Base-by-base conservation (phyloP, 306 rosid genomes). In the Cyamopsis tetragonoloba region DNA sequence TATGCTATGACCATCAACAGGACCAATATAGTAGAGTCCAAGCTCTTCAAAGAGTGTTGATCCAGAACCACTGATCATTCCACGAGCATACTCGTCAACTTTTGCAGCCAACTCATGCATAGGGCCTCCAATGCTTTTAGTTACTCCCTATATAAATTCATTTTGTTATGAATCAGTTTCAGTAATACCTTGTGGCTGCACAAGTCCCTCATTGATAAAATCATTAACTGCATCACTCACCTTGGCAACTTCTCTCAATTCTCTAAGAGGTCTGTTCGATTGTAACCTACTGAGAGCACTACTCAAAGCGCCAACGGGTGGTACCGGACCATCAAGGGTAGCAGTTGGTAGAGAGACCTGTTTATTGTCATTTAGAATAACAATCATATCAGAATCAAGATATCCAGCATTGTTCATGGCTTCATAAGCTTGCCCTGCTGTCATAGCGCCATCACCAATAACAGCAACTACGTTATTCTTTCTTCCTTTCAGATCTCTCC, bases 341-440 rank as follows among this genome's bases (percentile, higher is more conserved):
- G 97, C 97, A 42, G 99, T 95, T 18, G 99, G 99, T 62, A 95
- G 37, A 1, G 99, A 95, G 53, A 95, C 99, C 57, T 95, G 99
- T 71, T 85, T 95, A 72, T 95, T 95, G 80, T 95, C 97, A 39
- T 95, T 95, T n/a, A 95, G 95, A 55, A 95, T 90, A 48, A 95
- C 95, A 73, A 95, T 95, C 99, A 95, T 95, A 51, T 95, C 97
- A 2, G 99, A 90, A 77, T 95, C 99, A 0, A 90, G 90, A 75
- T 95, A 95, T 53, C 97, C 99, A 0, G 97, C 99, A 43, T 95
- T 95, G 82, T 95, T 95, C 99, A 95, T 88, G 75, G 99, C 99
- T 82, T 95, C 97, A 79, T 95, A 95, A 54, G 99, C 99, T 80
- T 95, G 99, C 19, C 99, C 97, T 4, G 99, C 99, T 3, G 99